Evolutionary conservation across 805 yeast species (phyloP).

Genomic region (Saccharomycopsis lassenensis): DNA sequence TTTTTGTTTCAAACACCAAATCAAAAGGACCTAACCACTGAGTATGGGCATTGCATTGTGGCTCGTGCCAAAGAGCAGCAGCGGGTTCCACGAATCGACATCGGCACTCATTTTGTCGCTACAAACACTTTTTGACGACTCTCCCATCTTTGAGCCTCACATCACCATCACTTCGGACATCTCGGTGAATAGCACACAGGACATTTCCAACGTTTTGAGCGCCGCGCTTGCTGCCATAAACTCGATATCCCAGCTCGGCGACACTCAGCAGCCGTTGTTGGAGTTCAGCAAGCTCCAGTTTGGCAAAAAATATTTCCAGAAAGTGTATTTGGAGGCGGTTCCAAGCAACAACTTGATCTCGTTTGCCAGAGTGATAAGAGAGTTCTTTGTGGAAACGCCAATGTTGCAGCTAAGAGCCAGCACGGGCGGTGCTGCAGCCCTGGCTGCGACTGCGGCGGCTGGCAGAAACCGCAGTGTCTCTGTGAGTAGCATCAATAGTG

Average conservation of each 20-base stretch:
- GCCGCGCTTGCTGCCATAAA: slow-evolving; percentile 47
- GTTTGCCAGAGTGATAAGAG: slow-evolving; percentile 24
- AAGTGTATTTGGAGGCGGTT: slow-evolving; percentile 27
- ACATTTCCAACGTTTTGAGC: slow-evolving; percentile 47
- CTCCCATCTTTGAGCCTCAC: slow-evolving; percentile 65
- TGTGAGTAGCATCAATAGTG: background rate
- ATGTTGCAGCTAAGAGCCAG: slow-evolving; percentile 2
- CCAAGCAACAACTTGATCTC: slow-evolving; percentile 31
- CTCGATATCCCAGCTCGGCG: slow-evolving; percentile 23
- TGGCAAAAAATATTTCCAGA: slow-evolving; percentile 17
- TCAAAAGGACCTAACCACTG: background rate
- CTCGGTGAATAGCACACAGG: slow-evolving; percentile 37
- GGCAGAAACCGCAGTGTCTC: background rate
- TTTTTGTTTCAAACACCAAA: background rate
- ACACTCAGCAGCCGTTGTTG: slow-evolving; percentile 18
- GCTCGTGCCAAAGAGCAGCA: slow-evolving; percentile 56
- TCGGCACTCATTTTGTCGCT: slow-evolving; percentile 52
- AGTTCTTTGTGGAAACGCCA: slow-evolving; percentile 17
- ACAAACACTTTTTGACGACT: slow-evolving; percentile 60
- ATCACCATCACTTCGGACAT: slow-evolving; percentile 63
- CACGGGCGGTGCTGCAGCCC: background rate
- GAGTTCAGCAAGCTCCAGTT: slow-evolving; percentile 10
- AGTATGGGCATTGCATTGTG: slow-evolving; percentile 62
- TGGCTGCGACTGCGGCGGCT: background rate
- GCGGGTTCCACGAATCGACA: slow-evolving; percentile 45